These are phyloP conservation scores for Phytophthora pini DNA, from an alignment of 352 stramenopile species.

Conservation along the genomic window DNA sequence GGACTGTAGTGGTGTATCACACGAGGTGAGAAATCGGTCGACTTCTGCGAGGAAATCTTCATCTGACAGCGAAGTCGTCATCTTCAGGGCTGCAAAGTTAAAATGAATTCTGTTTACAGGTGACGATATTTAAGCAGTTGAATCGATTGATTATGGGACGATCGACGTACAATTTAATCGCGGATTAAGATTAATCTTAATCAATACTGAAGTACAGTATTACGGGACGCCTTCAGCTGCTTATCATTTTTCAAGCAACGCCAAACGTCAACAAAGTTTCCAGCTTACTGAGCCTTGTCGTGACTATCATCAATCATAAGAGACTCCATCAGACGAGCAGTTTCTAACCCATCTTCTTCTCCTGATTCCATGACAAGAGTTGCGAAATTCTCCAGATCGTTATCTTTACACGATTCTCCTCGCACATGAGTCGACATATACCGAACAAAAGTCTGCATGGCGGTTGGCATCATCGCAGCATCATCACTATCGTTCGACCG, in stretches of 20 bases:
- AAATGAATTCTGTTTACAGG: not conserved
- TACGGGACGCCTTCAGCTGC: not conserved
- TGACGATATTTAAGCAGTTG: no score
- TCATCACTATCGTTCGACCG: not conserved
- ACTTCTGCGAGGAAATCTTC: not conserved
- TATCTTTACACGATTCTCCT: not conserved
- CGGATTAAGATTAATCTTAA: no score
- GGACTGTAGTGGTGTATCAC: not conserved
- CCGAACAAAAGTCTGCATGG: not conserved
- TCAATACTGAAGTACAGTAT: no score
- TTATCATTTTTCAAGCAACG: not conserved
- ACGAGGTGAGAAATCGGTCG: constrained; percentile 1
- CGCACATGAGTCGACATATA: constrained; percentile 1
- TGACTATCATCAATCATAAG: constrained; percentile 9
- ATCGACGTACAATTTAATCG: not conserved
- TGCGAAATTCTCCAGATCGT: constrained; percentile 13
- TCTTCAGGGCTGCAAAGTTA: constrained; percentile 3
- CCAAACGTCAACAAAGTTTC: no score
- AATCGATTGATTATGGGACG: not conserved
- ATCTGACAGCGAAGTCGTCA: constrained; percentile 3
- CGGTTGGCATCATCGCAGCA: not conserved
- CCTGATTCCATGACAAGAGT: constrained; percentile 23
- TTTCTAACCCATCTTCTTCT: constrained; percentile 27
- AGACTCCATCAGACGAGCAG: constrained; percentile 28
- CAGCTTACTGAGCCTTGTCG: not conserved